These are phyloP conservation scores for Athelia psychrophila DNA, from an alignment of 1,284 basidiomycete genomes.

Conservation along the genomic window DNA sequence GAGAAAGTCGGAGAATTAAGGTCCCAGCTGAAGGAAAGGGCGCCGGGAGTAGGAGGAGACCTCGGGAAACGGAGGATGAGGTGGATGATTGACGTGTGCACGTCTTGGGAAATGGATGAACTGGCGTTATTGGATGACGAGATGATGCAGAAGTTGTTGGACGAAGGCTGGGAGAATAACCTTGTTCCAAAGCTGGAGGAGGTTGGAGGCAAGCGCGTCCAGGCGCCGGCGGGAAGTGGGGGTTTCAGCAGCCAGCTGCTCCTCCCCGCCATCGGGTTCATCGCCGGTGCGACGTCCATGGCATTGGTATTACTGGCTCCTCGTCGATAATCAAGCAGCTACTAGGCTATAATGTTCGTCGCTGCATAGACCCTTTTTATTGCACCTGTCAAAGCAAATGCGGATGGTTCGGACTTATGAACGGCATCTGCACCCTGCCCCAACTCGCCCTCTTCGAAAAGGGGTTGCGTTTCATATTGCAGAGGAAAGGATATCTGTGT, in stretches of 20 bases:
- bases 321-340: slow-evolving; percentile 2
- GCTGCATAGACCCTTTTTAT: no score
- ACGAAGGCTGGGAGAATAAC: slow-evolving; percentile 69
- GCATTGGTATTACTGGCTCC: slow-evolving; percentile 17
- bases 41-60: slow-evolving; percentile 75
- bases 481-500: no score
- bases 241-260: slow-evolving; percentile 1
- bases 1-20: slow-evolving; percentile 77
- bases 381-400: no score
- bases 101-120: slow-evolving; percentile 80
- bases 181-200: slow-evolving; percentile 46
- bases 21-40: slow-evolving; percentile 64
- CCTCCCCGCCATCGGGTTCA: slow-evolving; percentile 29
- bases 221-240: neutral
- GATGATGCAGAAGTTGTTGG: slow-evolving; percentile 56
- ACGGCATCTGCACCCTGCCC: no score
- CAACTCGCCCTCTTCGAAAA: no score
- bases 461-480: no score
- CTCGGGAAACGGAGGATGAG: slow-evolving; percentile 81
- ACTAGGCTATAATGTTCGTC: no score
- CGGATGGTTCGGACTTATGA: no score
- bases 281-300: slow-evolving; percentile 28
- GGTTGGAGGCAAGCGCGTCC: slow-evolving; percentile 30
- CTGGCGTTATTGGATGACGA: slow-evolving; percentile 64
- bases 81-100: slow-evolving; percentile 94